Evolutionary conservation across 441 rosid species (phyloP), one percentile per base, ranked within the genome.

Genomic region (Kokia cookei): DNA sequence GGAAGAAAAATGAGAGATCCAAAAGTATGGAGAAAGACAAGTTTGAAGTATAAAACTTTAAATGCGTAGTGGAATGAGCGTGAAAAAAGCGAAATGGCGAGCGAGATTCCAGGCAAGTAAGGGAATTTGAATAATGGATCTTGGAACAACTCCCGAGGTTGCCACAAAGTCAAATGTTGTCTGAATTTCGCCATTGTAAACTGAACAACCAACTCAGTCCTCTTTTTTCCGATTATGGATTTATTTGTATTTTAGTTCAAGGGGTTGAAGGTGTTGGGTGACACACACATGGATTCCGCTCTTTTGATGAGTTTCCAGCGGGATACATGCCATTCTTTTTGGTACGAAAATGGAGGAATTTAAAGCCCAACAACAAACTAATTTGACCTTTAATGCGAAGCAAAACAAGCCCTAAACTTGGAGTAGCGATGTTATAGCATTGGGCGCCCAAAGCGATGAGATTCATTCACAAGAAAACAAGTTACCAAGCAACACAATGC

Each of bases 91-190:
- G 57, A 75, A 26, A 24, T 24, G 43, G 76, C 62, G 71, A 60
- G 75, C 75, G 82, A 70, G 81, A 81, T 75, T 79, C 72, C 62
- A 35, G 81, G 74, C 27, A 75, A 29, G 73, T 27, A 65, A 27
- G 47, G 47, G 40, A 55, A 55, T 22, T 55, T 12, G 37, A 26
- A 70, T 51, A 73, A 35, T 55, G 53, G 24, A 17, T 45, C 54
- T 54, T 32, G 55, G 65, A 62, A 51, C 83, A 60, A 40, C n/a
- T 77, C 69, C 58, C 84, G 76, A 85, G 82, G 77, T 10, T 48
- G 53, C 51, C 17, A 77, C 62, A 58, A 78, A 78, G 86, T 86
- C 85, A 82, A 78, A 76, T 7, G 62, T 1, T 67, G 71, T 72
- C 66, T 67, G 48, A 15, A 40, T 42, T 64, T 43, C 15, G 42